A percentile compares a stretch with the other conserved stretches of the same genome.
These are phyloP conservation scores for Houttuynia cordata DNA, from an alignment of 164 flowering plant genomes.

Conservation along the genomic window DNA sequence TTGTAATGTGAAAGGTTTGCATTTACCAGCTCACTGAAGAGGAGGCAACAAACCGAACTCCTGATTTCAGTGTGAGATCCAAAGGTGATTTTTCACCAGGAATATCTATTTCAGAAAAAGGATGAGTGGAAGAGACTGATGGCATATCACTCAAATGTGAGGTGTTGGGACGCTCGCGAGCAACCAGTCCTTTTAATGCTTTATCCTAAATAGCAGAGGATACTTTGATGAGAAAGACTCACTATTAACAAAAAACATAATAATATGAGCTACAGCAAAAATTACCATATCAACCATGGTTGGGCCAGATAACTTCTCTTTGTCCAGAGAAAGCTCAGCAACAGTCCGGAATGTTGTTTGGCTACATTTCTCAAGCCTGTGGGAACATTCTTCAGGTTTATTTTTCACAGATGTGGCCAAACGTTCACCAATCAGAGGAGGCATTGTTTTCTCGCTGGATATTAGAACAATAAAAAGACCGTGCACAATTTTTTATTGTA, in stretches of 20 bases:
- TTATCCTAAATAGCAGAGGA: slow-evolving; percentile 30
- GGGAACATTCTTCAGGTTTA: slow-evolving; percentile 16
- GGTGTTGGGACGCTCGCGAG: slow-evolving; percentile 23
- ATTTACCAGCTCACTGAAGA: slow-evolving; percentile 73
- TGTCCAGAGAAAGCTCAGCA: slow-evolving; percentile 48
- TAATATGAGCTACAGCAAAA: not conserved
- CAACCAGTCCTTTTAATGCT: slow-evolving; percentile 64
- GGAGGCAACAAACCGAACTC: slow-evolving; percentile 53
- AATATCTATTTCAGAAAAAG: slow-evolving; percentile 33
- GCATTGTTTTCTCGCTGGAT: slow-evolving; percentile 2
- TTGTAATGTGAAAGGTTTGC: not conserved
- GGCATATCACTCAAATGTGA: slow-evolving; percentile 19
- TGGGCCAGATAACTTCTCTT: slow-evolving; percentile 24
- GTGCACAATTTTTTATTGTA: slow-evolving; percentile 5
- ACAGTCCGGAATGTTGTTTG: slow-evolving; percentile 56
- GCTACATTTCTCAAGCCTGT: slow-evolving; percentile 29
- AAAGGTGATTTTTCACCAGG: slow-evolving; percentile 54
- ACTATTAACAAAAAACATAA: not conserved
- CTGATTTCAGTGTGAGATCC: slow-evolving; percentile 77
- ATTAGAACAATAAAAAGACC: not conserved
- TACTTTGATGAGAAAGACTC: not conserved
- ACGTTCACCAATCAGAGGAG: slow-evolving; percentile 18
- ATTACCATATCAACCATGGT: slow-evolving; percentile 61
- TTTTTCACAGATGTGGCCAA: slow-evolving; percentile 21
- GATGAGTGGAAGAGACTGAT: slow-evolving; percentile 15